A percentile compares a stretch with the other conserved stretches of the same genome.
phyloP scores from a whole-genome alignment of 305 asterid species.

The Fraxinus xanthoxyloides region DNA sequence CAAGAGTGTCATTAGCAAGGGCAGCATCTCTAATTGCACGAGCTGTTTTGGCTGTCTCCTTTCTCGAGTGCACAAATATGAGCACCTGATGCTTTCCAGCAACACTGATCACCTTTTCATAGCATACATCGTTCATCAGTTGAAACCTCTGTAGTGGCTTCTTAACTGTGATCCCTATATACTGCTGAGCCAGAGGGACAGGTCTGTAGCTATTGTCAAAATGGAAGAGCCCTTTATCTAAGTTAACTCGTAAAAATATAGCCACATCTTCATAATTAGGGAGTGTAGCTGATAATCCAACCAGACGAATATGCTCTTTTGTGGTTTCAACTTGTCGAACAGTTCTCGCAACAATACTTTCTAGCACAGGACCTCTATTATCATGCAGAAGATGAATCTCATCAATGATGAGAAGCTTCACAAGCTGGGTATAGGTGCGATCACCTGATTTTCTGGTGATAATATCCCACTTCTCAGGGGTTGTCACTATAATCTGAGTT shows the following conservation, averaged over 20 bases:
- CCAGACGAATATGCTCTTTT: conserved; percentile 82
- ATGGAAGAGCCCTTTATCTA: conserved; percentile 79
- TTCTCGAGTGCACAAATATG: conserved; percentile 91
- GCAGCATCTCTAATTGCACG: conserved; percentile 87
- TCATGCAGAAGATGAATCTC: conserved; percentile 96
- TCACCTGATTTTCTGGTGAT: conserved; percentile 95
- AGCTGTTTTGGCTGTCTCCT: conserved; percentile 94
- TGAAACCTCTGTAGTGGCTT: conserved; percentile 96
- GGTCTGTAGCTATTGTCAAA: conserved; percentile 96
- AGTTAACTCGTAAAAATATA: conserved; percentile 63
- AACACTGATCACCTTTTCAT: conserved; percentile 74
- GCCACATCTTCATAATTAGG: conserved; percentile 93
- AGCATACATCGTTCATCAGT: conserved; percentile 91
- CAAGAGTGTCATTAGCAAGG: conserved; percentile 77
- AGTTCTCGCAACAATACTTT: conserved; percentile 89
- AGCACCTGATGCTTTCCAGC: conserved; percentile 96
- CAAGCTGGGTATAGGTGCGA: conserved; percentile 91
- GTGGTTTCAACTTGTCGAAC: conserved; percentile 90
- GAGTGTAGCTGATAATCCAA: conserved; percentile 92
- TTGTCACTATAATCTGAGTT: conserved; percentile 90
- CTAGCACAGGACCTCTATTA: conserved; percentile 93
- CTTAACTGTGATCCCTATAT: conserved; percentile 81
- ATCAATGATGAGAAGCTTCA: conserved; percentile 82
- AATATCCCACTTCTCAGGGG: conserved; percentile 99
- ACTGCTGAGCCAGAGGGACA: conserved; percentile 91